Percentiles rank a stretch among this genome's conserved stretches.
Conservation (phyloP, 768 basidiomycete species). For the Auriscalpium microsporum region DNA sequence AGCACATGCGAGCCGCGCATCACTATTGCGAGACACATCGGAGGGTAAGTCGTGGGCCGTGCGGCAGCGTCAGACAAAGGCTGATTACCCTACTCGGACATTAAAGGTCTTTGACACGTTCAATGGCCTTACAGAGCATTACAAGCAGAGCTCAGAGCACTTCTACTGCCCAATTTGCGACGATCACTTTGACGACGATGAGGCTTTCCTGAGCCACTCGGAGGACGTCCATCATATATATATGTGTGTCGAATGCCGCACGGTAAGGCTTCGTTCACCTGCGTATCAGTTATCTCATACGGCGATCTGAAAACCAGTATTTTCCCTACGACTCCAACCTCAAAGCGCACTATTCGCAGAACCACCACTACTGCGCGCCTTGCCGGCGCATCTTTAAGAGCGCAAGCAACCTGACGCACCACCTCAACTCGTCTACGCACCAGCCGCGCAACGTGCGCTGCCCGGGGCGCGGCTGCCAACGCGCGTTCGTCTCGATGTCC, state of each 20-base stretch:
- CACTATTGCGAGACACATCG: slow-evolving; percentile 35
- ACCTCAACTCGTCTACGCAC: slow-evolving; percentile 48
- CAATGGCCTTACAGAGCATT: slow-evolving; percentile 38
- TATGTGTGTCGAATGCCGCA: not conserved
- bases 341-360: slow-evolving; percentile 9
- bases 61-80: not conserved
- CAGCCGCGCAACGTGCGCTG: slow-evolving; percentile 28
- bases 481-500: slow-evolving; percentile 41
- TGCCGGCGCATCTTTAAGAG: slow-evolving; percentile 39
- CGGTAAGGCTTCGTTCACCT: not conserved
- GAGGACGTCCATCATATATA: slow-evolving; percentile 2
- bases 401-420: slow-evolving; percentile 33
- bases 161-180: slow-evolving; percentile 7
- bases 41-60: slow-evolving; percentile 9
- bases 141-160: slow-evolving; percentile 27
- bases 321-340: not conserved
- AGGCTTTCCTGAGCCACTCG: not conserved
- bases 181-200: not conserved
- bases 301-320: not conserved
- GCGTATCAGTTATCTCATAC: too few relatives aligned
- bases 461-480: slow-evolving; percentile 34
- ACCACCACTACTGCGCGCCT: slow-evolving; percentile 32
- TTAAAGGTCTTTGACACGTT: slow-evolving; percentile 30
- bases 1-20: slow-evolving; percentile 36
- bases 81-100: not conserved